Base-by-base conservation (phyloP, 2,329 filamentous ascomycete species). In the Nigrospora oryzae region DNA sequence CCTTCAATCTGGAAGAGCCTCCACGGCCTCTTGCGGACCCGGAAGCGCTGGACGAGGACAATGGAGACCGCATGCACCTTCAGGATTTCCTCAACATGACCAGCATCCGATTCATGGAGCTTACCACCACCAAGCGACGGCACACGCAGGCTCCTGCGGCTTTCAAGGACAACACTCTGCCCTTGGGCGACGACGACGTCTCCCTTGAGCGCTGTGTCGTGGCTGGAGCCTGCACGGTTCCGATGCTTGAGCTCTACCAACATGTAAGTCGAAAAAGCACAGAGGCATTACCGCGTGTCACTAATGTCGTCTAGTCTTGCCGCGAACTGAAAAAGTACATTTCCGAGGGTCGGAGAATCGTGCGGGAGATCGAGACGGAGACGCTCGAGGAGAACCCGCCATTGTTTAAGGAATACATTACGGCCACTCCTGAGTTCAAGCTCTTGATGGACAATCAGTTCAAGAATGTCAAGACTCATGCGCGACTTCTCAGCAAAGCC, bases 261-360 rank as follows among this genome's bases (percentile, higher is more conserved):
- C 90, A 97, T 64, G 81, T 82, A 66, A 73, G 77, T 36, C 14
- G 34, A 14, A 2, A 36, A 36, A 36, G 13, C 13, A 5, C 2
- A 11, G 2, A 14, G 34, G 15, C 34, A 5, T 34, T 19, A 8
- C 11, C 11, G 14, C 34, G 12, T 19, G 13, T 19, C 11, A 8
- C 4, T 11, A 23, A 23, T 40, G 6, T 34, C 34, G 11, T 11
- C 42, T 54, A 78, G 70, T 89, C 89, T 23, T 97, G 90, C 58
- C 86, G 90, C 46, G 93, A 98, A 63, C 74, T 98, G 52, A 97
- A 97, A 66, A 91, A 88, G 49, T 97, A 97, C 63, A 97, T 97
- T 47, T 89, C 89, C 0, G 89, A 95, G 62, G 93, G 93, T 14
- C 83, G 90, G 42, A 81, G 84, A 43, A 89, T 95, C 49, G 89